A percentile compares a stretch with the other conserved stretches of the same genome.
Conservation (phyloP, 331 rosid genomes). For the Acacia concinna region DNA sequence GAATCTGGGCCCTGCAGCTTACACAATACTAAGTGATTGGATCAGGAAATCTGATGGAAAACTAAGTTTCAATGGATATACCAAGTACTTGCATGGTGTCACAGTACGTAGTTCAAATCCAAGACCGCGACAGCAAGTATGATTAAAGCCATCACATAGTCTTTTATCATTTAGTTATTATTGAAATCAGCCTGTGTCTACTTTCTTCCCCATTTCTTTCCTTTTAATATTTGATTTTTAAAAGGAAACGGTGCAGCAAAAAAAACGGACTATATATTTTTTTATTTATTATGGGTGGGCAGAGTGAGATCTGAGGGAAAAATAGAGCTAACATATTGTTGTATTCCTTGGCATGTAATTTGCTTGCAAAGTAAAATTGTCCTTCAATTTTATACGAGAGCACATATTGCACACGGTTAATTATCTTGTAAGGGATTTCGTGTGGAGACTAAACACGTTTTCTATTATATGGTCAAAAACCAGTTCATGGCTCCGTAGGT, state of each 20-base stretch:
- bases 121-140: constrained; percentile 58
- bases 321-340: constrained; percentile 47
- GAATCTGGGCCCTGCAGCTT: constrained; percentile 76
- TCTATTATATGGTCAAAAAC: constrained; percentile 29
- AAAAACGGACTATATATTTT: constrained; percentile 38
- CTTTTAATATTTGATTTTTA: constrained; percentile 26
- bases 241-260: constrained; percentile 37
- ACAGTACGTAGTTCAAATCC: constrained; percentile 75
- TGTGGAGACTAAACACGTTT: constrained; percentile 39
- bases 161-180: constrained; percentile 11
- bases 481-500: not conserved
- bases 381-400: constrained; percentile 42
- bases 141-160: constrained; percentile 22
- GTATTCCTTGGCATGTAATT: constrained; percentile 43
- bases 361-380: constrained; percentile 44
- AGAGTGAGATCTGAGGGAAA: constrained; percentile 25
- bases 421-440: constrained; percentile 39
- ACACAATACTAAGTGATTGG: constrained; percentile 75
- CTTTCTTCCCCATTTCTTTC: constrained; percentile 18
- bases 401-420: constrained; percentile 31
- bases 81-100: constrained; percentile 91
- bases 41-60: constrained; percentile 80
- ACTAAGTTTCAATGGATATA: constrained; percentile 79
- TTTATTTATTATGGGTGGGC: constrained; percentile 5
- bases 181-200: constrained; percentile 42